A percentile compares a stretch with the other conserved stretches of the same genome.
phyloP scores from a whole-genome alignment of 23 red algal species.

The Gracilaria vermiculophylla region DNA sequence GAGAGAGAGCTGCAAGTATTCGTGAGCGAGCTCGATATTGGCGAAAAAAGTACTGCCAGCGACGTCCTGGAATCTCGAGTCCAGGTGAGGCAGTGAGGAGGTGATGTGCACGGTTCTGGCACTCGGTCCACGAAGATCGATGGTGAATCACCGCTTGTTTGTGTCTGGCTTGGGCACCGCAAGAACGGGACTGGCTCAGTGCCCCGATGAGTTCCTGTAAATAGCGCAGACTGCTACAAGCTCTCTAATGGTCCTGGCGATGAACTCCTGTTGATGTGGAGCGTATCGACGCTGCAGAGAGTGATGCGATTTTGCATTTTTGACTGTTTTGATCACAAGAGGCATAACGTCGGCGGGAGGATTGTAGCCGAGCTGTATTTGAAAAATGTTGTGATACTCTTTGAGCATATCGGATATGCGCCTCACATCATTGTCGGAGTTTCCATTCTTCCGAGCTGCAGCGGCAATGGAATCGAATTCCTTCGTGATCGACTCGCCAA shows the following conservation, averaged over 20 bases:
- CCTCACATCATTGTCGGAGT: not conserved
- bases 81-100: conserved; percentile 20
- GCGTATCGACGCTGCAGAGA: not conserved
- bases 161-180: conserved; percentile 38
- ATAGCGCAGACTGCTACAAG: conserved; percentile 3
- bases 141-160: conserved; percentile 9
- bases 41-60: not conserved
- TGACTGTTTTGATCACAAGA: not conserved
- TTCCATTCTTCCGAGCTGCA: not conserved
- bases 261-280: not conserved
- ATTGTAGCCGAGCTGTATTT: not conserved
- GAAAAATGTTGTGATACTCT: not conserved
- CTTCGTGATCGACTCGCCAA: not conserved
- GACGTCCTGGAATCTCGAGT: not conserved
- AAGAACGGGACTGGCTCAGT: conserved; percentile 18
- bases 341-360: not conserved
- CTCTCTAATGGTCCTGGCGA: not conserved
- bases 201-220: conserved; percentile 16
- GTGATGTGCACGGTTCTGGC: not conserved
- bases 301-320: not conserved
- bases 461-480: not conserved
- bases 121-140: conserved; percentile 28
- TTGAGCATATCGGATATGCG: not conserved
- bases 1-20: conserved; percentile 11
- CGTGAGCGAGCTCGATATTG: not conserved